phyloP scores from a whole-genome alignment of 352 stramenopile species.

The Phytophthora gonapodyides region DNA sequence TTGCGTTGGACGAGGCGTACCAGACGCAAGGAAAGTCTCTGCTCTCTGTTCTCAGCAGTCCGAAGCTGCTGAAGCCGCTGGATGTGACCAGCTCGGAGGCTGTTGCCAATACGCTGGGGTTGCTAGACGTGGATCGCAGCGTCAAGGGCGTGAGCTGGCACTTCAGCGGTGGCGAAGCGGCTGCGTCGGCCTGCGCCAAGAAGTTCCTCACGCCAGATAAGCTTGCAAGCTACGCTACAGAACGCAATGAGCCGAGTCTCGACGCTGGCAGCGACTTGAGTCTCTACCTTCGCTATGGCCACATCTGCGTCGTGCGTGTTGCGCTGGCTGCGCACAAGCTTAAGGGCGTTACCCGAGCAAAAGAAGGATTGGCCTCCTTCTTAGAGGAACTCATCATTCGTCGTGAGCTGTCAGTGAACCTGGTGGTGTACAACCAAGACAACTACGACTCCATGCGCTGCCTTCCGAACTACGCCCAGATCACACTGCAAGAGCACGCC shows the following conservation, averaged over 20 bases:
- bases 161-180: slow-evolving; percentile 75
- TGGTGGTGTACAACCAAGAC: slow-evolving; percentile 94
- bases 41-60: slow-evolving; percentile 16
- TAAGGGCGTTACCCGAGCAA: slow-evolving; percentile 68
- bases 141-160: slow-evolving; percentile 52
- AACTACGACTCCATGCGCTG: slow-evolving; percentile 97
- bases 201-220: slow-evolving; percentile 87
- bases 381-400: slow-evolving; percentile 98
- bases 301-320: slow-evolving; percentile 76
- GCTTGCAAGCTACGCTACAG: slow-evolving; percentile 63
- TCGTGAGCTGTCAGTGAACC: slow-evolving; percentile 97
- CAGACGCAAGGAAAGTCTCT: slow-evolving; percentile 41
- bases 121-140: slow-evolving; percentile 66
- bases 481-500: slow-evolving; percentile 92
- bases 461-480: slow-evolving; percentile 91
- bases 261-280: slow-evolving; percentile 92
- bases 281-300: slow-evolving; percentile 95
- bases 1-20: slow-evolving; percentile 32
- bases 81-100: slow-evolving; percentile 47
- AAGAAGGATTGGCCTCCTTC: slow-evolving; percentile 90
- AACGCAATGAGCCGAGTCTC: slow-evolving; percentile 96
- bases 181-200: slow-evolving; percentile 70
- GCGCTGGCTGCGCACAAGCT: slow-evolving; percentile 62
- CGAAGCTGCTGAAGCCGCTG: slow-evolving; percentile 35
- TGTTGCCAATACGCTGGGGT: slow-evolving; percentile 40